These are phyloP conservation scores for Ceratobasidium sp. DNA, from an alignment of 1,284 basidiomycete genomes.

Conservation along the genomic window DNA sequence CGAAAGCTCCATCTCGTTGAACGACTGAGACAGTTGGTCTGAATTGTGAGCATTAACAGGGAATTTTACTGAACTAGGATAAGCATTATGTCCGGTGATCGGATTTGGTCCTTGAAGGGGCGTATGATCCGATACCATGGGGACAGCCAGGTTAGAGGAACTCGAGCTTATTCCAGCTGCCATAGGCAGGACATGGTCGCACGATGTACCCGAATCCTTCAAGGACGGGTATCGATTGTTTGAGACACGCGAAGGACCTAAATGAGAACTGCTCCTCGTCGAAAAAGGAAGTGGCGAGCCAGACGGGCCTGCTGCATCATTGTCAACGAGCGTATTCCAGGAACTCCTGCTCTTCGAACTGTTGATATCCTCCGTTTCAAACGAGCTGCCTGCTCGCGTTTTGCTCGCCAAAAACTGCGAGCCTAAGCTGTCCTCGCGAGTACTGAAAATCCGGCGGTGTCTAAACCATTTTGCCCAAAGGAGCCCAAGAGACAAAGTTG, in stretches of 20 bases:
- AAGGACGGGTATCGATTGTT: background rate
- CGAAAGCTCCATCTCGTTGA: background rate
- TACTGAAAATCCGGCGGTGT: slow-evolving; percentile 64
- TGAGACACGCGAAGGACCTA: background rate
- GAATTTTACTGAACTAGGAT: background rate
- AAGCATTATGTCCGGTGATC: background rate
- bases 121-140: background rate
- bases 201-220: background rate
- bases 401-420: slow-evolving; percentile 55
- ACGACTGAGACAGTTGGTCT: background rate
- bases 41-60: background rate
- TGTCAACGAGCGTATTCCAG: slow-evolving; percentile 72
- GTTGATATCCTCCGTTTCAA: slow-evolving; percentile 70
- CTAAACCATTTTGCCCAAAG: slow-evolving; percentile 64
- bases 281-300: slow-evolving; percentile 73
- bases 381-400: slow-evolving; percentile 63
- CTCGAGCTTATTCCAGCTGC: background rate
- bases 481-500: slow-evolving; percentile 59
- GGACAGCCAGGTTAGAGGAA: background rate
- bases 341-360: slow-evolving; percentile 71
- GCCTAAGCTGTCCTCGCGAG: slow-evolving; percentile 55
- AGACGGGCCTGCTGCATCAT: slow-evolving; percentile 60
- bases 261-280: slow-evolving; percentile 58
- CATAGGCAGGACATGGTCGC: background rate
- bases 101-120: background rate